Evolutionary conservation across 495 filamentous ascomycete species (phyloP).

Genomic region (Amniculicola lignicola): DNA sequence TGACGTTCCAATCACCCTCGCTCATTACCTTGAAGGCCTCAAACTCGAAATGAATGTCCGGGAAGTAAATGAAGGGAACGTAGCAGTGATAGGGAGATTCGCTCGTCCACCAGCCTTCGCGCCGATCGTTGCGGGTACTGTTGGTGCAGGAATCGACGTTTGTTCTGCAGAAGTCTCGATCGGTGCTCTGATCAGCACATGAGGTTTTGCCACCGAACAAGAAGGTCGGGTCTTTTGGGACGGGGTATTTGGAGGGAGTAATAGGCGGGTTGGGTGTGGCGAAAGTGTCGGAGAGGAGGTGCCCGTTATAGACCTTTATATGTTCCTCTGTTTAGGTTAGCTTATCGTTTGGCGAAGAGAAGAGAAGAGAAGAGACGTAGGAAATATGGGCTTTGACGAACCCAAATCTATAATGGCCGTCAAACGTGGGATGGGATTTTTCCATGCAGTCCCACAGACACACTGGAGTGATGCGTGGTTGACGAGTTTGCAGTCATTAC

Average conservation of each 20-base stretch:
- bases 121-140: not conserved
- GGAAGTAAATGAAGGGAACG: conserved; percentile 9
- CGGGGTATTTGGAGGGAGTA: not conserved
- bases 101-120: not conserved
- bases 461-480: not conserved
- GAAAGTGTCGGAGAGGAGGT: conserved; percentile 4
- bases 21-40: not conserved
- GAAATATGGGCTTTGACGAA: not conserved
- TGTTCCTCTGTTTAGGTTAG: no score
- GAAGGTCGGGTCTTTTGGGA: not conserved
- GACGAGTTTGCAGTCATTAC: not conserved
- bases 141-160: not conserved
- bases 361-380: not conserved
- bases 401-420: not conserved
- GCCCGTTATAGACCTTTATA: conserved; percentile 3
- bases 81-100: not conserved
- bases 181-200: not conserved
- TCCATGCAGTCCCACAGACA: not conserved
- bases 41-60: not conserved
- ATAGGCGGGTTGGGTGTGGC: not conserved
- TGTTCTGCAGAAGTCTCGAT: not conserved
- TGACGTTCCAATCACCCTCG: not conserved
- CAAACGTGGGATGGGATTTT: not conserved
- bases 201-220: not conserved
- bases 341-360: no score